Base-by-base conservation (phyloP, 148 eudicot species). In the Chenopodium album region DNA sequence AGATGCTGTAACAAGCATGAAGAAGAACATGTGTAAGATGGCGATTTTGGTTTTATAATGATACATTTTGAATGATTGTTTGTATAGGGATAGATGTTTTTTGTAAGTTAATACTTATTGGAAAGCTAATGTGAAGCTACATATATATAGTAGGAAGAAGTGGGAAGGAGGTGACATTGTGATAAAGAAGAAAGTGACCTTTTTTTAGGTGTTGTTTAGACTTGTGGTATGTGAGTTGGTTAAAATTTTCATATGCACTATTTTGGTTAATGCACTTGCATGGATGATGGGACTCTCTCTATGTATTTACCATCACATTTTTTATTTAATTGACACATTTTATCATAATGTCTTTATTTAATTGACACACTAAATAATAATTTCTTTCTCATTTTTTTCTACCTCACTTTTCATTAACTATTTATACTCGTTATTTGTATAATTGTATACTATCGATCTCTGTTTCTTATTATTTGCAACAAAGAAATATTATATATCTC, bases 181-280 rank as follows among this genome's bases (percentile, higher is more conserved):
- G 67, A 59, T 46, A 10, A 66, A 71, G 11, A 60, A 29, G 65
- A 79, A 71, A 37, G 67, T 7, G 75, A 63, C 47, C 67, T 41
- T 78, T 78, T 78, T 29, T 23, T 70, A 28, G 31, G 19, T 34
- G 80, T 46, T 65, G 11, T 29, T 66, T 29, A 46, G 19, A 64
- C 73, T 65, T 78, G 64, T 78, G 75, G 81, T 8, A 0, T 69
- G 81, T 50, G 74, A 78, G 80, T 78, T 67, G 76, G 56, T 73
- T 73, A 44, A 73, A 73, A n/a, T 17, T n/a, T n/a, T 47, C 34
- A 4, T 72, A 44, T 73, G 29, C 54, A n/a, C 48, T 46, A 41
- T 46, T 4, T 56, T 56, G 46, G 46, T 52, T 52, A 31, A 75
- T 56, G 65, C 34, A 56, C 22, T 75, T 52, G 78, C 66, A 62